Conservation (phyloP, 345 rosid genomes). For the Camelina hispida region DNA sequence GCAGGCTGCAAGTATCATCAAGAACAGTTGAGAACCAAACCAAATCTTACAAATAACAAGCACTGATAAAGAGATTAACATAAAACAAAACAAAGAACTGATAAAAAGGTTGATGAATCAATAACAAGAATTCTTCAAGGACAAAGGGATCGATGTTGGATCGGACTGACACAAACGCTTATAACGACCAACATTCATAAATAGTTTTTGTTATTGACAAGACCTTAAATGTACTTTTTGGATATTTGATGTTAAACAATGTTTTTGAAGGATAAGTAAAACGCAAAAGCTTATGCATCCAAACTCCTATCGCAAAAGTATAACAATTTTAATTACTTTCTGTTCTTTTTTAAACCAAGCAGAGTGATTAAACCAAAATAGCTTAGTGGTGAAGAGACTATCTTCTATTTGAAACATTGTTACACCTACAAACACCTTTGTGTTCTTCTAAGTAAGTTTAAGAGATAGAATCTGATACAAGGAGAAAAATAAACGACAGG, state of each 20-base stretch:
- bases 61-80: too few relatives aligned
- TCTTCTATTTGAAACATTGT: neutral
- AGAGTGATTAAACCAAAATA: neutral
- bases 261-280: neutral
- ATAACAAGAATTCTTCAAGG: constrained; percentile 66
- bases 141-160: constrained; percentile 71
- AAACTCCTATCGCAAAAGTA: neutral
- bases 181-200: neutral
- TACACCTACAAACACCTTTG: constrained; percentile 12
- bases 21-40: too few relatives aligned
- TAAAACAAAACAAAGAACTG: too few relatives aligned
- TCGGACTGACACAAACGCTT: constrained; percentile 44
- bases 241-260: neutral
- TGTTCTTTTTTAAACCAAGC: neutral
- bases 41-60: too few relatives aligned
- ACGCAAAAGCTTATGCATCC: constrained; percentile 3
- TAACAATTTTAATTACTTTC: neutral
- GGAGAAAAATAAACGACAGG: constrained; percentile 9
- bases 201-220: constrained; percentile 1
- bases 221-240: constrained; percentile 8
- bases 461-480: constrained; percentile 7
- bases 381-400: neutral
- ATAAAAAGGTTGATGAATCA: too few relatives aligned
- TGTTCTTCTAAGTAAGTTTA: constrained; percentile 11
- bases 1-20: too few relatives aligned